phyloP scores from a whole-genome alignment of 2,329 filamentous ascomycete genomes.

The Exophiala viscosa region DNA sequence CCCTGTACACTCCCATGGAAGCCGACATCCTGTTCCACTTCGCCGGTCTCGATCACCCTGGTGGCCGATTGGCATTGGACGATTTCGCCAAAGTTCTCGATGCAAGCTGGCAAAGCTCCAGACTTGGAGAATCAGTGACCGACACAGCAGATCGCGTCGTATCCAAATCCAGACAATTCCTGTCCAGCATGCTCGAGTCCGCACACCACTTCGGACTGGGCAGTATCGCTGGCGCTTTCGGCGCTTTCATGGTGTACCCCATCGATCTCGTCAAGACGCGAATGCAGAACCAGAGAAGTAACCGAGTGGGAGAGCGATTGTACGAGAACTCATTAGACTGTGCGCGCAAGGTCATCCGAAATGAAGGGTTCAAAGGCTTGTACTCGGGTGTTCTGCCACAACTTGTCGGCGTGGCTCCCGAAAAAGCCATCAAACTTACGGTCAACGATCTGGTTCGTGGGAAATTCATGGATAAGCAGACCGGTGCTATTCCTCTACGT shows the following conservation, averaged over 20 bases:
- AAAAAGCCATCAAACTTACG: conserved; percentile 98
- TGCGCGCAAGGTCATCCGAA: conserved; percentile 84
- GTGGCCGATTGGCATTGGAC: conserved; percentile 72
- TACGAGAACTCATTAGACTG: conserved; percentile 99
- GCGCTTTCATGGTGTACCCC: conserved; percentile 98
- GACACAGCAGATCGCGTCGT: conserved; percentile 50
- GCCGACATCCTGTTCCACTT: conserved; percentile 99
- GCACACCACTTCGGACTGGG: conserved; percentile 87
- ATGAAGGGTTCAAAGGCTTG: conserved; percentile 83
- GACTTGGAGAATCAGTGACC: conserved; percentile 37
- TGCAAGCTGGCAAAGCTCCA: conserved; percentile 76
- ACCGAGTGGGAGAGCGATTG: conserved; percentile 75
- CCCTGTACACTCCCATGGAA: conserved; percentile 96
- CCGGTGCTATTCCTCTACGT: conserved; percentile 65
- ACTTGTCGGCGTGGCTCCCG: conserved; percentile 94
- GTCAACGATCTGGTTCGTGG: conserved; percentile 90
- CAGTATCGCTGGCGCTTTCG: conserved; percentile 88
- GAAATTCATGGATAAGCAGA: conserved; percentile 68
- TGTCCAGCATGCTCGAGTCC: conserved; percentile 68
- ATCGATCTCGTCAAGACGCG: conserved; percentile 98
- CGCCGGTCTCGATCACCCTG: conserved; percentile 84
- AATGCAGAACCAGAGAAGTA: conserved; percentile 91
- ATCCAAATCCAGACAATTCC: conserved; percentile 53
- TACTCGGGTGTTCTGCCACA: conserved; percentile 95
- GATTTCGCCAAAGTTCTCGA: conserved; percentile 97